phyloP scores from a whole-genome alignment of 2,329 filamentous ascomycete species.

The Macrophomina phaseolina region DNA sequence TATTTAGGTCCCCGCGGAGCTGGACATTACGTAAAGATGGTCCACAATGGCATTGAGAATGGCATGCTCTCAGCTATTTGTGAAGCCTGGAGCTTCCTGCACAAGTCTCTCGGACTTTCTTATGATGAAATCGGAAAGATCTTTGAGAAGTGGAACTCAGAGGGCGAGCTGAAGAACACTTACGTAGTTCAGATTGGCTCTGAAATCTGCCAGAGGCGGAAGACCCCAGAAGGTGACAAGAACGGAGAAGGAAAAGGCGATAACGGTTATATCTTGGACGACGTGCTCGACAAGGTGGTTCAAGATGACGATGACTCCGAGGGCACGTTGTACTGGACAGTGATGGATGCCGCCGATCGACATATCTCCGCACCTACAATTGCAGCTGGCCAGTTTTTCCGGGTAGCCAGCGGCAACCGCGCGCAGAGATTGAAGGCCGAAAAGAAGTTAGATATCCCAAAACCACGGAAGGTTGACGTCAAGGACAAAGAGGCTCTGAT shows the following conservation, averaged over 20 bases:
- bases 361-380: conserved; percentile 63
- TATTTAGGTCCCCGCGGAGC: conserved; percentile 51
- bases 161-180: conserved; percentile 57
- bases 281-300: conserved; percentile 65
- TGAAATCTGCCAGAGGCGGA: conserved; percentile 55
- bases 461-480: conserved; percentile 38
- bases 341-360: conserved; percentile 57
- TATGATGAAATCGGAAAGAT: conserved; percentile 59
- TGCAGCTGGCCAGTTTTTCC: conserved; percentile 58
- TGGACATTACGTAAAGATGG: conserved; percentile 68
- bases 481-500: conserved; percentile 45
- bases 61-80: conserved; percentile 63
- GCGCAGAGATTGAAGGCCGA: conserved; percentile 52
- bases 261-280: conserved; percentile 55
- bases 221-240: conserved; percentile 42
- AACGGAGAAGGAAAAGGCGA: conserved; percentile 27
- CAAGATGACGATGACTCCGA: conserved; percentile 64
- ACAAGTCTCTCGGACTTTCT: conserved; percentile 55
- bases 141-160: conserved; percentile 60
- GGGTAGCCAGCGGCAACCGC: conserved; percentile 60
- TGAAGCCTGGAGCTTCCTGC: conserved; percentile 63
- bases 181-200: conserved; percentile 61
- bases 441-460: conserved; percentile 40
- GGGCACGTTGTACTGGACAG: conserved; percentile 62
- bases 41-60: conserved; percentile 68